Evolutionary conservation across 2,329 filamentous ascomycete genomes (phyloP).

Genomic region (Curvularia eragrostidis): DNA sequence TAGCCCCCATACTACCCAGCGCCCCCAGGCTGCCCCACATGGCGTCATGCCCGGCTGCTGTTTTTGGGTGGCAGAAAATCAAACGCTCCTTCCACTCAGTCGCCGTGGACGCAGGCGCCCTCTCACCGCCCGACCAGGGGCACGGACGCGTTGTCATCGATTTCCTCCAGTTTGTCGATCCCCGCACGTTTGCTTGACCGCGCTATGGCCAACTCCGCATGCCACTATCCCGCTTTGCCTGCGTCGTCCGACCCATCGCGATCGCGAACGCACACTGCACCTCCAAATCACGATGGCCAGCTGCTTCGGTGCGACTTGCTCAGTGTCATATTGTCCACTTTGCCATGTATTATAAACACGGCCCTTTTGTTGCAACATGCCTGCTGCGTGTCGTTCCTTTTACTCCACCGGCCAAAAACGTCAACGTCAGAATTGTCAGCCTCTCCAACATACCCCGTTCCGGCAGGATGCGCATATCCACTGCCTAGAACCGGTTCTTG

Average conservation of each 20-base stretch:
- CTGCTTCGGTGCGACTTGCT: constrained; percentile 18
- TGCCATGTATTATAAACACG: constrained; percentile 17
- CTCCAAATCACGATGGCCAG: constrained; percentile 19
- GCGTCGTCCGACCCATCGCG: constrained; percentile 17
- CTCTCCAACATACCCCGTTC: constrained; percentile 2
- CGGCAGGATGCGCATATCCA: constrained; percentile 8
- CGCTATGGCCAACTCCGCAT: constrained; percentile 20
- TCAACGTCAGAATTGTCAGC: constrained; percentile 1
- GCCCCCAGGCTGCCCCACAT: constrained; percentile 32
- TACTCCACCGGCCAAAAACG: constrained; percentile 1
- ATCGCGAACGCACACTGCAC: constrained; percentile 27
- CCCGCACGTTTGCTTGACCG: constrained; percentile 18
- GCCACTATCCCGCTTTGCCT: constrained; percentile 25
- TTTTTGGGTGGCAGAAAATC: constrained; percentile 38
- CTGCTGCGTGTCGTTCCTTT: constrained; percentile 1
- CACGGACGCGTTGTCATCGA: constrained; percentile 28
- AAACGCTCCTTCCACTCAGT: constrained; percentile 24
- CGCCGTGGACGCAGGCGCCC: constrained; percentile 2
- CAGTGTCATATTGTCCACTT: constrained; percentile 20
- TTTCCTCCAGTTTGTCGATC: constrained; percentile 38
- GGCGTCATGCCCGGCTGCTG: constrained; percentile 26
- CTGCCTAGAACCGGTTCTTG: constrained; percentile 11
- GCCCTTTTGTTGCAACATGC: constrained; percentile 3
- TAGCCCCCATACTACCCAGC: constrained; percentile 31
- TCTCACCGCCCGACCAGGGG: constrained; percentile 31